phyloP scores from a whole-genome alignment of 1,139 yeast species.

The Debaryomyces psychrophilus region DNA sequence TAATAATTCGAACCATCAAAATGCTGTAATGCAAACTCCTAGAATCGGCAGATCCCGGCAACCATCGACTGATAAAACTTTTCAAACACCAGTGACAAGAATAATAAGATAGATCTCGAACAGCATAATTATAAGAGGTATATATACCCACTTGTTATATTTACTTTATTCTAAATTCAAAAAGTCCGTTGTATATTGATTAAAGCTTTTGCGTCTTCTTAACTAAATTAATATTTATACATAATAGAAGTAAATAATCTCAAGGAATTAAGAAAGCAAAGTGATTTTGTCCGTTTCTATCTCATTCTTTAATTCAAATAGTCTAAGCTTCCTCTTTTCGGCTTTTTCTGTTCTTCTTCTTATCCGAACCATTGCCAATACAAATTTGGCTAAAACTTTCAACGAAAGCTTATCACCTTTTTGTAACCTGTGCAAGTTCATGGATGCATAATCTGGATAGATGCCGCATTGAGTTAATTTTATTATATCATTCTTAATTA shows the following conservation, averaged over 20 bases:
- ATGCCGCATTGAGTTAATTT: conserved; percentile 52
- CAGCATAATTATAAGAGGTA: background rate
- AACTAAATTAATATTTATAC: conserved; percentile 8
- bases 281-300: conserved; percentile 24
- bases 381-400: conserved; percentile 49
- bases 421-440: conserved; percentile 18
- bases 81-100: conserved; percentile 47
- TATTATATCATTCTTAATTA: conserved; percentile 43
- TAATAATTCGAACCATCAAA: conserved; percentile 8
- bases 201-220: background rate
- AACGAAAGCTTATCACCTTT: conserved; percentile 26
- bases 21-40: conserved; percentile 38
- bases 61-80: conserved; percentile 41
- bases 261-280: conserved; percentile 7
- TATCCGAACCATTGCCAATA: conserved; percentile 59
- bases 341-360: conserved; percentile 40
- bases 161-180: background rate
- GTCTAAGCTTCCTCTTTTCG: conserved; percentile 26
- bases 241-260: conserved; percentile 5
- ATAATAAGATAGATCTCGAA: conserved; percentile 30
- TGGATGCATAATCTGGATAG: conserved; percentile 48
- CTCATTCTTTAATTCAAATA: conserved; percentile 32
- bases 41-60: conserved; percentile 43
- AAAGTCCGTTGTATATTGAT: conserved; percentile 5
- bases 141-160: background rate